Evolutionary conservation across 192 early-diverging fungal species (phyloP).

Genomic region (Coemansia sp.): DNA sequence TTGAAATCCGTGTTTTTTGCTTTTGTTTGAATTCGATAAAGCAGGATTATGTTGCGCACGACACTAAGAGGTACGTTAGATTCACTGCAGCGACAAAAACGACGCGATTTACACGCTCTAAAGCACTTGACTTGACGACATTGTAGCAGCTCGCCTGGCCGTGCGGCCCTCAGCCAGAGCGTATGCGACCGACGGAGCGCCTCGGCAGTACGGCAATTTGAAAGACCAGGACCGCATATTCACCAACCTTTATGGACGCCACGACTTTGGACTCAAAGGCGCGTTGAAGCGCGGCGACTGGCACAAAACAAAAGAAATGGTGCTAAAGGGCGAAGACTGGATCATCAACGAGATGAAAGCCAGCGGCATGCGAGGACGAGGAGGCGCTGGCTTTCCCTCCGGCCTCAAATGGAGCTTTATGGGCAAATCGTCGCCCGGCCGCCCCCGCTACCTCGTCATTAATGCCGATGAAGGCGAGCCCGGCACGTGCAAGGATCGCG

Average conservation of each 20-base stretch:
- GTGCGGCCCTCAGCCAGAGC: slow-evolving; percentile 9
- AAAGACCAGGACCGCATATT: slow-evolving; percentile 96
- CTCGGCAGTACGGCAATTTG: slow-evolving; percentile 64
- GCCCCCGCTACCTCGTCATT: slow-evolving; percentile 93
- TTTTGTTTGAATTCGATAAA: no score
- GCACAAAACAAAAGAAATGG: slow-evolving; percentile 98
- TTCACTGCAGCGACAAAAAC: no score
- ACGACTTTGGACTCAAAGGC: slow-evolving; percentile 86
- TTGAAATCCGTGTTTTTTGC: no score
- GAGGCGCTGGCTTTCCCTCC: slow-evolving; percentile 97
- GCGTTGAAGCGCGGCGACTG: slow-evolving; percentile 96
- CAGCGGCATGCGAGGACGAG: slow-evolving; percentile 90
- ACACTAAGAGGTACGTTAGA: no score
- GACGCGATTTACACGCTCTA: no score
- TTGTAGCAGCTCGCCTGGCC: background rate
- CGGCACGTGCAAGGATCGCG: slow-evolving; percentile 97
- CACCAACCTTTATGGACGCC: slow-evolving; percentile 93
- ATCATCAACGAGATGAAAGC: slow-evolving; percentile 97
- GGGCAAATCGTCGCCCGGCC: slow-evolving; percentile 88
- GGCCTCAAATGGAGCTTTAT: slow-evolving; percentile 99
- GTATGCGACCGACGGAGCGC: slow-evolving; percentile 37
- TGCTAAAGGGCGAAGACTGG: slow-evolving; percentile 95
- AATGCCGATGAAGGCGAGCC: slow-evolving; percentile 99
- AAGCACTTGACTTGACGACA: no score
- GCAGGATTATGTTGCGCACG: no score